A percentile compares a stretch with the other conserved stretches of the same genome.
phyloP scores from a whole-genome alignment of 1,284 basidiomycete genomes.

The Puccinia triticina region DNA sequence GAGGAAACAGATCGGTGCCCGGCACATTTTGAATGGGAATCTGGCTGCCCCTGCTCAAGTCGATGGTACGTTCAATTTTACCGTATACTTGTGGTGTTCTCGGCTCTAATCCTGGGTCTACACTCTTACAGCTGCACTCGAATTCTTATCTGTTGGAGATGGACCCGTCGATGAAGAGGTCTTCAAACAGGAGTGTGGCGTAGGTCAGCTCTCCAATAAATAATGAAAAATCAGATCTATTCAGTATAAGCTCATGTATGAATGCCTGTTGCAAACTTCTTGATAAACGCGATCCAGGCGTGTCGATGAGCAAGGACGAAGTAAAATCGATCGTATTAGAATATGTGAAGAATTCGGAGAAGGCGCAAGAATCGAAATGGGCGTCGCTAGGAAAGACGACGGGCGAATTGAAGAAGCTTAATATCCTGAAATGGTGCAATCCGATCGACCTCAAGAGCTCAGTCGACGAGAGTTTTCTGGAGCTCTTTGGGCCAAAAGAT shows the following conservation, averaged over 20 bases:
- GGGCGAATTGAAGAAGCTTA: conserved; percentile 55
- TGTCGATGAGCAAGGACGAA: conserved; percentile 38
- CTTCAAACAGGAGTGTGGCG: conserved; percentile 40
- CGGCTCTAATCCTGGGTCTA: background rate
- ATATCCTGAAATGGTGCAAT: conserved; percentile 75
- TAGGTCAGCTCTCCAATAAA: conserved; percentile 40
- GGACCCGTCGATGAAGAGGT: conserved; percentile 16
- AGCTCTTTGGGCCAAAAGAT: conserved; percentile 75
- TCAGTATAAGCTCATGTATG: background rate
- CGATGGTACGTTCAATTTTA: conserved; percentile 29
- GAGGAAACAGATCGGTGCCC: conserved; percentile 25
- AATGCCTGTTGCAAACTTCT: background rate
- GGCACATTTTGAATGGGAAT: conserved; percentile 30
- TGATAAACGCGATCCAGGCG: background rate
- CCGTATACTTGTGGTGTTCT: background rate
- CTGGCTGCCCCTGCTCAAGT: conserved; percentile 29
- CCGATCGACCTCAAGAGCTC: conserved; percentile 85
- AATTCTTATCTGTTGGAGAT: conserved; percentile 34
- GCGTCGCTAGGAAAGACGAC: conserved; percentile 52
- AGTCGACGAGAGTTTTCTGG: conserved; percentile 75
- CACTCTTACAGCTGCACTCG: conserved; percentile 26
- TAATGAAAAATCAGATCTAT: background rate
- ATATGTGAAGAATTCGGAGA: conserved; percentile 14
- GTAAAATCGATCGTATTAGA: conserved; percentile 32
- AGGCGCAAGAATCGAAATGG: conserved; percentile 29